Conservation (phyloP, 371 early-diverging fungal genomes). For the Mortierella sp. region DNA sequence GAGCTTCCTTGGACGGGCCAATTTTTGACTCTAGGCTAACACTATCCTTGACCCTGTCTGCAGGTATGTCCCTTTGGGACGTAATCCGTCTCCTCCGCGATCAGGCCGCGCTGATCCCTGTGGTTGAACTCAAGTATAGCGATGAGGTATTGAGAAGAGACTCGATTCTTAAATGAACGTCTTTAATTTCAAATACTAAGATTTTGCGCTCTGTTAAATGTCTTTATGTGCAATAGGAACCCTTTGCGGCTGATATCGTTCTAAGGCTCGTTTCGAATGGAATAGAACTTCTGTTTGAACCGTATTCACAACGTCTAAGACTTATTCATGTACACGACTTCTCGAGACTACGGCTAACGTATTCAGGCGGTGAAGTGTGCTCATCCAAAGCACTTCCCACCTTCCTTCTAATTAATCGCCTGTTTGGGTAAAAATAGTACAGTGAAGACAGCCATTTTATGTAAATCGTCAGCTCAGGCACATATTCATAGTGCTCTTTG, state of each 20-base stretch:
- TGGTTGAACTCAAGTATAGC: slow-evolving; percentile 78
- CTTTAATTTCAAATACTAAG: background rate
- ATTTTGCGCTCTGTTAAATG: too few species aligned
- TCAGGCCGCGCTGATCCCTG: slow-evolving; percentile 65
- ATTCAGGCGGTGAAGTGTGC: slow-evolving; percentile 76
- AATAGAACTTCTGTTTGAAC: slow-evolving; percentile 74
- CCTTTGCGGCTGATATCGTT: slow-evolving; percentile 71
- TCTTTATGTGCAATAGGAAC: slow-evolving; percentile 56
- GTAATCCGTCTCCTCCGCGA: slow-evolving; percentile 64
- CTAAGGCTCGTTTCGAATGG: slow-evolving; percentile 73
- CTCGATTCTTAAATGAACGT: background rate
- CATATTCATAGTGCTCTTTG: background rate
- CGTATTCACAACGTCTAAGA: slow-evolving; percentile 71
- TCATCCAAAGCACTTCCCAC: slow-evolving; percentile 77
- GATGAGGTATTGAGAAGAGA: slow-evolving; percentile 61
- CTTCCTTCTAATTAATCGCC: slow-evolving; percentile 73
- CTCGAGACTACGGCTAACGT: slow-evolving; percentile 68
- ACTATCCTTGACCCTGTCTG: background rate
- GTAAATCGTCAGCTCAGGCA: background rate
- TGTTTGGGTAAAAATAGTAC: slow-evolving; percentile 70
- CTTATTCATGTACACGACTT: slow-evolving; percentile 77
- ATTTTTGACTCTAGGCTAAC: background rate
- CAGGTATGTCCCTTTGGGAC: slow-evolving; percentile 73
- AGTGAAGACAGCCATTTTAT: background rate
- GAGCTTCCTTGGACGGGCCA: too few species aligned